These are phyloP conservation scores for Fonsecaea monophora DNA, from an alignment of 2,329 filamentous ascomycete genomes.

Conservation along the genomic window DNA sequence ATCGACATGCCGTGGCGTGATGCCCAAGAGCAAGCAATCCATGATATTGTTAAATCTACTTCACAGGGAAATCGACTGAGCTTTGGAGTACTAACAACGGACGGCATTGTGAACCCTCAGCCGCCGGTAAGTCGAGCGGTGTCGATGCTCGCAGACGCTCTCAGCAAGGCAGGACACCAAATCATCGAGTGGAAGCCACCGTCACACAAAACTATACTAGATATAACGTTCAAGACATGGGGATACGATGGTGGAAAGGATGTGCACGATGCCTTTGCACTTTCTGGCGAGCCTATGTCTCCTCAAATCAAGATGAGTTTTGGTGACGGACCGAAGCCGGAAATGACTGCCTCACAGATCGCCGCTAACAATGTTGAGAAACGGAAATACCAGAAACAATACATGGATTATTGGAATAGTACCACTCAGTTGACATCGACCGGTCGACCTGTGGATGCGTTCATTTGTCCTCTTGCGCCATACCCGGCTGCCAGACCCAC, in stretches of 20 bases:
- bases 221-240: conserved; percentile 52
- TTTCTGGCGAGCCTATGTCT: conserved; percentile 63
- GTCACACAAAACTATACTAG: conserved; percentile 51
- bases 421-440: conserved; percentile 59
- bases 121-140: conserved; percentile 66
- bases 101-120: conserved; percentile 59
- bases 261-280: conserved; percentile 56
- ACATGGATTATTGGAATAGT: conserved; percentile 70
- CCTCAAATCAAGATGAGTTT: conserved; percentile 51
- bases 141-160: conserved; percentile 56
- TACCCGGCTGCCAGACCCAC: conserved; percentile 51
- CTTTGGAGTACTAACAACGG: conserved; percentile 62
- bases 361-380: conserved; percentile 60
- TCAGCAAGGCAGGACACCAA: conserved; percentile 62
- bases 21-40: conserved; percentile 48
- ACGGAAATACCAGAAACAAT: conserved; percentile 62
- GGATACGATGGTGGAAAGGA: conserved; percentile 60
- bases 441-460: conserved; percentile 60
- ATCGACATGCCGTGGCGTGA: conserved; percentile 70
- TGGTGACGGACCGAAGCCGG: conserved; percentile 41
- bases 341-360: conserved; percentile 53
- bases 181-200: conserved; percentile 67
- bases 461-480: conserved; percentile 53
- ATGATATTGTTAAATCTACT: conserved; percentile 49
- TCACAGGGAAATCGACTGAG: conserved; percentile 51